Base-by-base conservation (phyloP, 2,329 filamentous ascomycete species). In the Nemania sp. region DNA sequence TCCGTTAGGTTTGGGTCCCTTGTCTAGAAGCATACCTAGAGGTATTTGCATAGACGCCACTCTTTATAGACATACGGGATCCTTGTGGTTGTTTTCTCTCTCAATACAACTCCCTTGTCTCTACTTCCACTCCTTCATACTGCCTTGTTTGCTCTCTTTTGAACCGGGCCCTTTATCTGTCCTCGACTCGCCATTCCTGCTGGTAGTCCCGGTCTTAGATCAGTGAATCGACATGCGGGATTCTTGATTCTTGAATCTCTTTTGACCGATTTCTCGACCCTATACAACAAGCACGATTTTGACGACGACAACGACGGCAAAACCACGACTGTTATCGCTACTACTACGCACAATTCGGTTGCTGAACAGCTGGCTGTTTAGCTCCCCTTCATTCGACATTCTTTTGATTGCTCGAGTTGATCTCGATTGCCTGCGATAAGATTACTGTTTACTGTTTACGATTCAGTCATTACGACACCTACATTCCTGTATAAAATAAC, bases 321-420 rank as follows among this genome's bases (percentile, higher is more conserved):
- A 43, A 38, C 52, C 29, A 32, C 32, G 5, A 26, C 57, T 32
- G 56, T 51, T 45, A n/a, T 5, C 18, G 20, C 8, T 8, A 7
- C 57, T 20, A 51, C 62, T 22, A 55, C 51, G 43, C 32, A 38
- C 64, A 49, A 29, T 15, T 45, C 7, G 57, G 47, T 62, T 62
- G 47, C 63, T 57, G 20, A 66, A 70, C 73, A 73, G 74, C 73
- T 71, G 73, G 74, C 73, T 75, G 71, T 74, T 70, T 68, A 61
- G 52, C 55, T 67, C 51, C 51, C 35, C 47, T 72, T 70, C 69
- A 49, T 71, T 73, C 38, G 49, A 64, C 66, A 58, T 58, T 66
- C 63, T 60, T 56, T 51, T 35, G 52, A 68, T 59, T 66, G n/a
- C 53, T 63, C 62, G 68, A 73, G 74, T 76, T 75, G 74, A 76